A percentile compares a stretch with the other conserved stretches of the same genome.
These are phyloP conservation scores for Colletotrichum sp. DNA, from an alignment of 2,329 filamentous ascomycete genomes.

Conservation along the genomic window DNA sequence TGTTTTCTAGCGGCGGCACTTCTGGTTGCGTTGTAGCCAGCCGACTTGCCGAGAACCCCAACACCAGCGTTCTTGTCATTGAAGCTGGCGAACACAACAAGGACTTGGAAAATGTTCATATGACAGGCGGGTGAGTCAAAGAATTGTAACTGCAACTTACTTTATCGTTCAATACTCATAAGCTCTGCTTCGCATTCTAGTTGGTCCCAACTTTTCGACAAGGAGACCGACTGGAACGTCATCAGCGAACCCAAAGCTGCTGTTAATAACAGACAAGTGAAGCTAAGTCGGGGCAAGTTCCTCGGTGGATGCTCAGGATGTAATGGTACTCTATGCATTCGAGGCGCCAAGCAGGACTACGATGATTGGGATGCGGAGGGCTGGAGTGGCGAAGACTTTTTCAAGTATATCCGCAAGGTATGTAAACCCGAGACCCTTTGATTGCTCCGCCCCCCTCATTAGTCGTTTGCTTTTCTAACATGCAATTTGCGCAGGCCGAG, in stretches of 20 bases:
- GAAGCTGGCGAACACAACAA: conserved; percentile 44
- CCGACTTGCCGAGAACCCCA: conserved; percentile 38
- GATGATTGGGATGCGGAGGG: conserved; percentile 62
- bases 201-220: conserved; percentile 31
- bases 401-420: conserved; percentile 60
- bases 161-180: background rate
- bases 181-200: background rate
- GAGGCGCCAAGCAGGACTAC: conserved; percentile 51
- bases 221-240: conserved; percentile 58
- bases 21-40: conserved; percentile 41
- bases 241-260: conserved; percentile 41
- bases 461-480: background rate
- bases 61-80: conserved; percentile 35
- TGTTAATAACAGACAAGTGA: conserved; percentile 47
- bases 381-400: conserved; percentile 63
- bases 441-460: background rate
- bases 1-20: conserved; percentile 32
- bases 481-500: conserved; percentile 45
- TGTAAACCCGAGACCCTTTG: background rate
- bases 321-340: conserved; percentile 55
- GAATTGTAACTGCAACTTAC: conserved; percentile 35
- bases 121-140: conserved; percentile 52
- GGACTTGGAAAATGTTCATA: conserved; percentile 53
- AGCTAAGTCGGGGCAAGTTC: conserved; percentile 53
- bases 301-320: conserved; percentile 54